phyloP scores from a whole-genome alignment of 176 grass and related monocot genomes.

The Carex cristatella region DNA sequence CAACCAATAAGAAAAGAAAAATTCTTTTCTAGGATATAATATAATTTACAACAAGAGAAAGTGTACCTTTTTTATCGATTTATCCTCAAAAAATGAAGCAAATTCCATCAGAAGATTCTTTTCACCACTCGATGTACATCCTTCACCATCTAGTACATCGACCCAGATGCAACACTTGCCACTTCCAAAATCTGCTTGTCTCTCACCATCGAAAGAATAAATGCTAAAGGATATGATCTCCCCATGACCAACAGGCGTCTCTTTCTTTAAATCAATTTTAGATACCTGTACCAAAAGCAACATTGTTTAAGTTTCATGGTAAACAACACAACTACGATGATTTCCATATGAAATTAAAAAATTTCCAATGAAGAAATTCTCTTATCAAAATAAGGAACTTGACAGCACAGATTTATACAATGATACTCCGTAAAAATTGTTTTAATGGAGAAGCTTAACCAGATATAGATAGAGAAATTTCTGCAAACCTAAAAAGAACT shows the following conservation, averaged over 20 bases:
- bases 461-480: not conserved
- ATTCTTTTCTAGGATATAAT: not conserved
- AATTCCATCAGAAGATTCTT: conserved; percentile 77
- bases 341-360: conserved; percentile 6
- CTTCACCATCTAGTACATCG: conserved; percentile 85
- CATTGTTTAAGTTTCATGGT: not conserved
- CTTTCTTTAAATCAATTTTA: conserved; percentile 84
- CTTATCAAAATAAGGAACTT: conserved; percentile 14
- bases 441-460: not conserved
- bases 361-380: conserved; percentile 9
- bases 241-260: conserved; percentile 88
- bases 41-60: conserved; percentile 16
- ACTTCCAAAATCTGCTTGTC: conserved; percentile 76
- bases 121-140: conserved; percentile 30
- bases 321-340: conserved; percentile 6
- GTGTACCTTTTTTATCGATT: conserved; percentile 74
- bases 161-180: conserved; percentile 98
- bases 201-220: conserved; percentile 48
- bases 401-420: not conserved
- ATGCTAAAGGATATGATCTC: conserved; percentile 94
- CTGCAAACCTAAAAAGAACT: not conserved
- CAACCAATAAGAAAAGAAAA: not conserved
- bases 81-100: conserved; percentile 86
- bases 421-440: not conserved
- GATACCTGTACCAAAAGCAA: conserved; percentile 45